These are phyloP conservation scores for Aureobasidium pullulans DNA, from an alignment of 2,329 filamentous ascomycete species.

Conservation along the genomic window DNA sequence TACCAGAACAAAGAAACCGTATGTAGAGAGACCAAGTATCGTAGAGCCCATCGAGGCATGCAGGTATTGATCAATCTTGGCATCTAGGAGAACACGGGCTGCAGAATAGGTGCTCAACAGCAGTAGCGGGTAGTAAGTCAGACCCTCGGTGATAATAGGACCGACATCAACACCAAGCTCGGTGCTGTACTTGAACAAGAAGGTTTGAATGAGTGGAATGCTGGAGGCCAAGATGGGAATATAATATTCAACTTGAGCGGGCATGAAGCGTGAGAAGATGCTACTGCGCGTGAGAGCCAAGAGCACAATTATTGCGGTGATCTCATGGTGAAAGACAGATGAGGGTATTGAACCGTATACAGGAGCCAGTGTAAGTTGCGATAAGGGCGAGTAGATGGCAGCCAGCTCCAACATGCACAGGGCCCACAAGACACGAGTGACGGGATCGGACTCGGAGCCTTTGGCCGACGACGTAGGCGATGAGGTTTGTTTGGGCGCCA, in stretches of 20 bases:
- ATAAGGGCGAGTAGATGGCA: slow-evolving; percentile 61
- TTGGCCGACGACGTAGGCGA: not conserved
- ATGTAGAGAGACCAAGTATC: slow-evolving; percentile 54
- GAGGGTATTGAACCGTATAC: slow-evolving; percentile 82
- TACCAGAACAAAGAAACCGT: slow-evolving; percentile 46
- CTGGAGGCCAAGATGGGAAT: slow-evolving; percentile 69
- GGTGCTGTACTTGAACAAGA: slow-evolving; percentile 60
- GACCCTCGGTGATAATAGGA: slow-evolving; percentile 64
- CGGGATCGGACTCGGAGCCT: not conserved
- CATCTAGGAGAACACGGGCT: slow-evolving; percentile 19
- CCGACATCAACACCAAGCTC: slow-evolving; percentile 62
- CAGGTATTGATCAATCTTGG: slow-evolving; percentile 10
- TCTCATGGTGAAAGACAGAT: slow-evolving; percentile 62
- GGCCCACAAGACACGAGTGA: slow-evolving; percentile 27
- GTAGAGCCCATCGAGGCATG: slow-evolving; percentile 23
- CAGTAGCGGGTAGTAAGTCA: slow-evolving; percentile 57
- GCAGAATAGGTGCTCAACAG: slow-evolving; percentile 34
- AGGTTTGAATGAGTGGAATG: slow-evolving; percentile 65
- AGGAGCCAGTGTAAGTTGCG: slow-evolving; percentile 70
- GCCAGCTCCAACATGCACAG: slow-evolving; percentile 41
- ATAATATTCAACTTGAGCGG: slow-evolving; percentile 36
- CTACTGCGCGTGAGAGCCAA: not conserved
- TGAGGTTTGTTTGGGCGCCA: not conserved
- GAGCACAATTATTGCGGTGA: slow-evolving; percentile 21
- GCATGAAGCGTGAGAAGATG: not conserved